Evolutionary conservation across 192 early-diverging fungal genomes (phyloP).

Genomic region (Coemansia sp.): DNA sequence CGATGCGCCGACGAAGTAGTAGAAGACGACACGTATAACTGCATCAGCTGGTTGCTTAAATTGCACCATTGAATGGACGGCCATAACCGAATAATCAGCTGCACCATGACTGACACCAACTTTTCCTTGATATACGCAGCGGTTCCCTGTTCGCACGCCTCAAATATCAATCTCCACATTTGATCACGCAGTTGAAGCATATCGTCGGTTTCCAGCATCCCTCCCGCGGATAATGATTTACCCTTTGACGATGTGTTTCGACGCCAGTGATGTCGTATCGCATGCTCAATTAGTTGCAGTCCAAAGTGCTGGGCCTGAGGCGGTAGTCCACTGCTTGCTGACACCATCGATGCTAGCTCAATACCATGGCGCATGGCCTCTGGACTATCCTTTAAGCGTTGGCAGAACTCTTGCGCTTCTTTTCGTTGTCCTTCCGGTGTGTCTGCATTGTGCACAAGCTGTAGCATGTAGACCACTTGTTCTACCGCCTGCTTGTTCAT

Average conservation of each 20-base stretch:
- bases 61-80: slow-evolving; percentile 32
- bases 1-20: slow-evolving; percentile 5
- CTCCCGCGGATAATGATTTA: background rate
- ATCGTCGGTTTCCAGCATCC: slow-evolving; percentile 7
- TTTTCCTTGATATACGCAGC: slow-evolving; percentile 42
- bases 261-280: slow-evolving; percentile 20
- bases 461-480: slow-evolving; percentile 34
- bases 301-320: slow-evolving; percentile 42
- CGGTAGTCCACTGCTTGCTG: slow-evolving; percentile 7
- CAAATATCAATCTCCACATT: slow-evolving; percentile 23
- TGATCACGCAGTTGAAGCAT: slow-evolving; percentile 18
- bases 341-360: slow-evolving; percentile 12
- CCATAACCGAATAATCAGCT: slow-evolving; percentile 42
- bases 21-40: slow-evolving; percentile 14
- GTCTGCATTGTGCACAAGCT: slow-evolving; percentile 31
- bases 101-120: slow-evolving; percentile 33
- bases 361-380: slow-evolving; percentile 20
- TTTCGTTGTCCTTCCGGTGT: slow-evolving; percentile 30
- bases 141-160: background rate
- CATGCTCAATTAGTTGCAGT: slow-evolving; percentile 42
- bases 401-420: slow-evolving; percentile 39
- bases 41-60: slow-evolving; percentile 35
- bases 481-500: slow-evolving; percentile 30
- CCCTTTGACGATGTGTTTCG: background rate
- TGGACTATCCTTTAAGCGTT: slow-evolving; percentile 27